Percentiles rank a stretch among this genome's conserved stretches.
Evolutionary conservation across 768 basidiomycete species (phyloP).

Genomic region (Sutorius australiensis): DNA sequence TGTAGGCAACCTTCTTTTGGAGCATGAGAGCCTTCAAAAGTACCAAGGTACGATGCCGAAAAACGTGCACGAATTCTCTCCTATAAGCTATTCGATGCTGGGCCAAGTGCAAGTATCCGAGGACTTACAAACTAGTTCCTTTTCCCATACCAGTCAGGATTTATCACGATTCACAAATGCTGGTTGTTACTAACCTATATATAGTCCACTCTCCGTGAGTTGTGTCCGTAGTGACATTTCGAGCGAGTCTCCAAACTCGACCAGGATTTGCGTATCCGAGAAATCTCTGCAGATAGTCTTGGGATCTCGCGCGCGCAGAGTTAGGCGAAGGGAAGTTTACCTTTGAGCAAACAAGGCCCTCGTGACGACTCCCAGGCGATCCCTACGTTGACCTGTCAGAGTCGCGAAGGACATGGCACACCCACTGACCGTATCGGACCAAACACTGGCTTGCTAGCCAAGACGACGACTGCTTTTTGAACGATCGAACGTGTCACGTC

Average conservation of each 20-base stretch:
- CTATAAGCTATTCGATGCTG: slow-evolving; percentile 36
- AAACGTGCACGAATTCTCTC: slow-evolving; percentile 89
- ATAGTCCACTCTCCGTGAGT: slow-evolving; percentile 87
- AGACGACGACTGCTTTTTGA: slow-evolving; percentile 94
- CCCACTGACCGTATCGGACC: slow-evolving; percentile 78
- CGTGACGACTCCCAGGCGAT: slow-evolving; percentile 93
- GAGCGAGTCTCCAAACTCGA: slow-evolving; percentile 77
- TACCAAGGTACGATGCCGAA: slow-evolving; percentile 88
- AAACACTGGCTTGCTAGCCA: slow-evolving; percentile 87
- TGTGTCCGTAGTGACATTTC: slow-evolving; percentile 73
- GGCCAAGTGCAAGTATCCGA: background rate
- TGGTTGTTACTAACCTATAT: slow-evolving; percentile 72
- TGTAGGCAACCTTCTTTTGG: slow-evolving; percentile 72
- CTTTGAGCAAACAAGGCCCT: slow-evolving; percentile 85
- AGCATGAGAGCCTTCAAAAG: slow-evolving; percentile 93
- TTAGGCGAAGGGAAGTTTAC: slow-evolving; percentile 28
- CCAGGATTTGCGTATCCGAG: slow-evolving; percentile 79
- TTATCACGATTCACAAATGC: background rate
- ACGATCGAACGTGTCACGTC: slow-evolving; percentile 96
- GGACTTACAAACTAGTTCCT: slow-evolving; percentile 68
- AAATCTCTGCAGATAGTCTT: slow-evolving; percentile 60
- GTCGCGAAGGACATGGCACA: background rate
- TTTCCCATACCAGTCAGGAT: slow-evolving; percentile 11
- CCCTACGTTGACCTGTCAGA: slow-evolving; percentile 43
- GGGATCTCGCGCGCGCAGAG: background rate